Evolutionary conservation across 139 green algal genomes (phyloP).

Genomic region (Chloropicon primus): DNA sequence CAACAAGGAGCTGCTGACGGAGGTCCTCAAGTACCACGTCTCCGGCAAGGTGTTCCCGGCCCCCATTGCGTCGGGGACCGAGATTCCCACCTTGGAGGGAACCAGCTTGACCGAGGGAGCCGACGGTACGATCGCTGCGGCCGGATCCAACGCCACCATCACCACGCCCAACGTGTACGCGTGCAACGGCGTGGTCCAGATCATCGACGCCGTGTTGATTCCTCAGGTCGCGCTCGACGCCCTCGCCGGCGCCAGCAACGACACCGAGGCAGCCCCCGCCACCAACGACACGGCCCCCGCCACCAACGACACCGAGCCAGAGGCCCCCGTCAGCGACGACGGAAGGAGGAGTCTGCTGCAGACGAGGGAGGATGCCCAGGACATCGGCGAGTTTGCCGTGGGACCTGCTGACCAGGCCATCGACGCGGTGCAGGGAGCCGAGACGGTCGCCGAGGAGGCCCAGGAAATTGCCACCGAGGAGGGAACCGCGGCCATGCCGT

Average conservation of each 20-base stretch:
- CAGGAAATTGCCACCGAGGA: no score
- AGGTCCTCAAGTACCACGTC: constrained; percentile 32
- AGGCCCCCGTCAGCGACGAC: neutral
- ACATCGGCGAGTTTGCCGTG: no score
- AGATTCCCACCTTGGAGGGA: neutral
- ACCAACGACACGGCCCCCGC: neutral
- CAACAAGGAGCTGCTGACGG: constrained; percentile 8
- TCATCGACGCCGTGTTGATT: neutral
- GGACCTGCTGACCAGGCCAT: no score
- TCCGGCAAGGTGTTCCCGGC: neutral
- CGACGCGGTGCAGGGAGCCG: no score
- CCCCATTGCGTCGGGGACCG: neutral
- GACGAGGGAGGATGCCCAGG: no score
- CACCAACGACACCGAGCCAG: neutral
- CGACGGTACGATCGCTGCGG: neutral
- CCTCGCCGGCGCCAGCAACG: neutral
- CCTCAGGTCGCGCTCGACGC: neutral
- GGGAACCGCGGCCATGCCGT: no score
- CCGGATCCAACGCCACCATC: neutral
- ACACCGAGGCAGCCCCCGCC: neutral
- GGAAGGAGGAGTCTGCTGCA: no score
- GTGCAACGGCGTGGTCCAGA: neutral
- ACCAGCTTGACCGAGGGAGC: neutral
- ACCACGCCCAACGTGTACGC: neutral
- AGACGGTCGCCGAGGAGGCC: no score